Base-by-base conservation (phyloP, 2,329 filamentous ascomycete species). In the Fusarium udum region DNA sequence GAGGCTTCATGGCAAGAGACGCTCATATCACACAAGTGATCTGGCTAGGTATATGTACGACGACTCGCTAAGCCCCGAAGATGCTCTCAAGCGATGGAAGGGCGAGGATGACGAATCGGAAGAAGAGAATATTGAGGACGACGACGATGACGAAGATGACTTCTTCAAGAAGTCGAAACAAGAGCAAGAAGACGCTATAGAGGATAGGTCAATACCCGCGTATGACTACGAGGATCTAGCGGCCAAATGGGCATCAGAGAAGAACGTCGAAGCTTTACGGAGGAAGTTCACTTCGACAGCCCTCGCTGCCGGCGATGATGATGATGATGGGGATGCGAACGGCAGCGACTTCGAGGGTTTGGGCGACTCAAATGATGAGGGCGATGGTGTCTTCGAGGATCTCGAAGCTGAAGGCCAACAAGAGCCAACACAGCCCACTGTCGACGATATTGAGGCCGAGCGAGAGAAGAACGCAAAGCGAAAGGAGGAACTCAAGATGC, bases 401-500 rank as follows among this genome's bases (percentile, higher is more conserved):
- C 87, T 90, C 22, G 86, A 89, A 43, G 88, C 89, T 72, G 92
- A 94, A 77, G 94, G 93, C 26, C 94, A 98, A 82, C 75, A 75
- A 16, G 52, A 74, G 40, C 73, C 81, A 4, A 80, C 85, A 14
- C 84, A 84, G 15, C 83, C 84, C 63, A 79, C 82, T 4, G 82
- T 82, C 18, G 83, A 85, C n/a, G 85, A 83, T 53, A 87, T 98
- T n/a, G 94, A 95, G 71, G 93, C 91, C 7, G 96, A 99, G 83
- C 92, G 96, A 75, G 94, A 94, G 76, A 93, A 90, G 82, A 99
- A 99, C 78, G 96, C 96, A 4, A 90, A 91, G 74, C 89, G 93
- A 73, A 99, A 99, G 82, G 96, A 98, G 83, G 96, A 99, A 81
- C 89, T 99, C 60, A 97, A 94, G 80, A 86, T 97, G 59, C 91